Evolutionary conservation across 345 rosid genomes (phyloP).

Genomic region (Arabidopsis thaliana): TAIR10.1 NC_003074.8:2157001-2157500

Average conservation of each 20-base stretch:
- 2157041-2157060: not conserved
- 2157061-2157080: not conserved
- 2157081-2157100: not conserved
- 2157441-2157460: conserved; percentile 72
- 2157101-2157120: not conserved
- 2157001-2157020: conserved; percentile 77
- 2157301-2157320: conserved; percentile 74
- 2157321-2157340: conserved; percentile 55
- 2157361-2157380: conserved; percentile 50
- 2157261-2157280: conserved; percentile 50
- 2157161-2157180: conserved; percentile 72
- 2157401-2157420: conserved; percentile 67
- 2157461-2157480: conserved; percentile 50
- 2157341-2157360: conserved; percentile 30
- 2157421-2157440: conserved; percentile 72
- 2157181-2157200: conserved; percentile 49
- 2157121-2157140: not conserved
- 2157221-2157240: conserved; percentile 81
- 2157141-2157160: conserved; percentile 76
- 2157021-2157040: not conserved
- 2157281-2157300: conserved; percentile 87
- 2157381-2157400: conserved; percentile 42
- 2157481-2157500: conserved; percentile 76
- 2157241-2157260: conserved; percentile 61
- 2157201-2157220: conserved; percentile 75